These are phyloP conservation scores for Talaromyces atroroseus DNA, from an alignment of 2,329 filamentous ascomycete genomes.

Conservation along the genomic window DNA sequence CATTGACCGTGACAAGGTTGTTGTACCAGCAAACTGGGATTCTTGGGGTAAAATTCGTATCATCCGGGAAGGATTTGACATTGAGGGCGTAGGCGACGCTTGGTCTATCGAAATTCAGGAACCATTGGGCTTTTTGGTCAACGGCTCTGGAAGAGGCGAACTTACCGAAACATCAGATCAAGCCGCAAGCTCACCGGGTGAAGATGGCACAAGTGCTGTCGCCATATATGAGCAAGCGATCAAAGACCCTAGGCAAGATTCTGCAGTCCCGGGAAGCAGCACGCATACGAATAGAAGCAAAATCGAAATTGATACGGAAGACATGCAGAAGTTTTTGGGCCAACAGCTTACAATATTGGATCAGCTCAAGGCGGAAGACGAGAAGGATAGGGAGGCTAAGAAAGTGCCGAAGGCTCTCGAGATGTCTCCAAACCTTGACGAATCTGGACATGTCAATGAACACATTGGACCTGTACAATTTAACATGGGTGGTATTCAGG, in stretches of 20 bases:
- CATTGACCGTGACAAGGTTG: constrained; percentile 87
- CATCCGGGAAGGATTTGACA: constrained; percentile 83
- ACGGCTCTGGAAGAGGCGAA: constrained; percentile 23
- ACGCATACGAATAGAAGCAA: constrained; percentile 36
- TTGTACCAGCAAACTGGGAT: constrained; percentile 96
- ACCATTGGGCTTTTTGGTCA: constrained; percentile 11
- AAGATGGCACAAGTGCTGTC: constrained; percentile 56
- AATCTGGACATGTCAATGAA: constrained; percentile 53
- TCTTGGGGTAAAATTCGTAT: constrained; percentile 97
- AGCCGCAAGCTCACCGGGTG: constrained; percentile 16
- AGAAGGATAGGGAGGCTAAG: constrained; percentile 35
- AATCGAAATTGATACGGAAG: constrained; percentile 60
- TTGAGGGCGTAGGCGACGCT: constrained; percentile 74
- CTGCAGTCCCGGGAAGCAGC: constrained; percentile 50
- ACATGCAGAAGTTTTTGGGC: constrained; percentile 71
- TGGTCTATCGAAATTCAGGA: constrained; percentile 82
- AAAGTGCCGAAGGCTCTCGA: constrained; percentile 30
- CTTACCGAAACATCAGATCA: constrained; percentile 21
- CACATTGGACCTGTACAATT: constrained; percentile 94
- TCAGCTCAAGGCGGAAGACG: constrained; percentile 52
- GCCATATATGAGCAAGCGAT: constrained; percentile 74
- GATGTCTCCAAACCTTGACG: constrained; percentile 30
- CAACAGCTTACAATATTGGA: constrained; percentile 74
- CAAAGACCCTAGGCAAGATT: constrained; percentile 64
- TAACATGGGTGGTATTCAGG: constrained; percentile 96